phyloP scores from a whole-genome alignment of 2,329 filamentous ascomycete species.

The Elsinoe perseae region DNA sequence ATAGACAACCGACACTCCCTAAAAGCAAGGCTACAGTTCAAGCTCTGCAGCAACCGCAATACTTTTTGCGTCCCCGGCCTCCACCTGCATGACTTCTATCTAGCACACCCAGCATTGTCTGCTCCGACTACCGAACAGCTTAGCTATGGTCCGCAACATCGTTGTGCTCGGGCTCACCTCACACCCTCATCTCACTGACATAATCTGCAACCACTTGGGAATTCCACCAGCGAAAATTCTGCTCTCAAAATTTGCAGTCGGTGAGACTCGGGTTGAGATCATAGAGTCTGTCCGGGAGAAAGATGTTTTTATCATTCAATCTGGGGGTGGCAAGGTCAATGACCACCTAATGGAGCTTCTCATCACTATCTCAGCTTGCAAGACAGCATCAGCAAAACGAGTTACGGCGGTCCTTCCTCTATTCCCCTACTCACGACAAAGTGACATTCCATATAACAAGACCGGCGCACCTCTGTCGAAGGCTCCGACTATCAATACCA shows the following conservation, averaged over 20 bases:
- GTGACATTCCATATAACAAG: conserved; percentile 96
- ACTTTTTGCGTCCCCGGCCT: background rate
- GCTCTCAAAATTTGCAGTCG: conserved; percentile 86
- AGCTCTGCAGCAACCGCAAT: background rate
- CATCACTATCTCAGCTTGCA: conserved; percentile 98
- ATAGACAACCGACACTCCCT: background rate
- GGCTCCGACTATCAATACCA: conserved; percentile 42
- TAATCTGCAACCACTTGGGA: conserved; percentile 79
- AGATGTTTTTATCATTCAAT: conserved; percentile 98
- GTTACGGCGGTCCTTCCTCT: conserved; percentile 91
- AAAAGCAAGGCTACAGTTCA: background rate
- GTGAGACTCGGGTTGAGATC: conserved; percentile 92
- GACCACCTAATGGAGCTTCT: conserved; percentile 94
- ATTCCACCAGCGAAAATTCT: conserved; percentile 78
- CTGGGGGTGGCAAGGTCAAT: conserved; percentile 85
- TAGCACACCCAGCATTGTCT: background rate
- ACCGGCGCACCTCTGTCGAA: conserved; percentile 78
- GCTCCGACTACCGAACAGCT: background rate
- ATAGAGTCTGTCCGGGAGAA: conserved; percentile 94
- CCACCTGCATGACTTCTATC: background rate
- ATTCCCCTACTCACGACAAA: conserved; percentile 94
- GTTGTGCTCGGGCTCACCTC: conserved; percentile 89
- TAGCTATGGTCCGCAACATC: conserved; percentile 82
- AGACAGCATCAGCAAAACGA: conserved; percentile 81
- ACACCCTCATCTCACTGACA: conserved; percentile 79